A percentile compares a stretch with the other conserved stretches of the same genome.
phyloP scores from a whole-genome alignment of 225 moss, liverwort and hornwort species.

The Neckera pumila region DNA sequence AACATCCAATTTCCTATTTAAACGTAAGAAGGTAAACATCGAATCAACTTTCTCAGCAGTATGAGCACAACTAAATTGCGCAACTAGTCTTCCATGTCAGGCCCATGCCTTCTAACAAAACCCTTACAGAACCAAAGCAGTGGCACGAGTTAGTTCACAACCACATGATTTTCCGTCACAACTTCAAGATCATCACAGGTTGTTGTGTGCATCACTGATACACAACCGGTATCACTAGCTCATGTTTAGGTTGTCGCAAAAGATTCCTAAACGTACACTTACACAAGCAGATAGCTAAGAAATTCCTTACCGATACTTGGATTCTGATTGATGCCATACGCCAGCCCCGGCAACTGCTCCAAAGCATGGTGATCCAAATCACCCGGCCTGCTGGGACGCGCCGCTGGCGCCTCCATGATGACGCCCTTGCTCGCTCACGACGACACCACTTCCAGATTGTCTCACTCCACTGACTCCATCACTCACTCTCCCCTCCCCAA shows the following conservation, averaged over 20 bases:
- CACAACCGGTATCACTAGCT: not conserved
- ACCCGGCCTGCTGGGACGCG: constrained; percentile 19
- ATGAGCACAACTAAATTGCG: not conserved
- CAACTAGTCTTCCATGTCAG: not conserved
- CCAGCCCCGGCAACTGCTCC: constrained; percentile 32
- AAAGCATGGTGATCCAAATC: constrained; percentile 32
- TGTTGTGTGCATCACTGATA: not conserved
- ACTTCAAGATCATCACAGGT: not conserved
- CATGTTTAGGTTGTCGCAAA: too few species aligned
- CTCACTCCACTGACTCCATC: not conserved
- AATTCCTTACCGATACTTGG: constrained; percentile 12
- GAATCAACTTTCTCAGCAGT: not conserved
- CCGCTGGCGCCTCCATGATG: not conserved
- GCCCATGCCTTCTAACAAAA: not conserved
- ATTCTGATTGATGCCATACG: constrained; percentile 19
- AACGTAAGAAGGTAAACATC: not conserved
- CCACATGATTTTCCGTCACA: not conserved
- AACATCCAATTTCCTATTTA: not conserved
- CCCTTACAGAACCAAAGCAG: not conserved
- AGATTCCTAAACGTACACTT: not conserved
- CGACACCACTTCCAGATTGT: not conserved
- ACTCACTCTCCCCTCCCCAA: not conserved
- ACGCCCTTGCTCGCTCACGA: not conserved
- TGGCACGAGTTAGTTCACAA: not conserved
- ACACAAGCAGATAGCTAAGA: not conserved